A percentile compares a stretch with the other conserved stretches of the same genome.
Evolutionary conservation across 768 basidiomycete species (phyloP).

Genomic region (Mycena leptocephala): DNA sequence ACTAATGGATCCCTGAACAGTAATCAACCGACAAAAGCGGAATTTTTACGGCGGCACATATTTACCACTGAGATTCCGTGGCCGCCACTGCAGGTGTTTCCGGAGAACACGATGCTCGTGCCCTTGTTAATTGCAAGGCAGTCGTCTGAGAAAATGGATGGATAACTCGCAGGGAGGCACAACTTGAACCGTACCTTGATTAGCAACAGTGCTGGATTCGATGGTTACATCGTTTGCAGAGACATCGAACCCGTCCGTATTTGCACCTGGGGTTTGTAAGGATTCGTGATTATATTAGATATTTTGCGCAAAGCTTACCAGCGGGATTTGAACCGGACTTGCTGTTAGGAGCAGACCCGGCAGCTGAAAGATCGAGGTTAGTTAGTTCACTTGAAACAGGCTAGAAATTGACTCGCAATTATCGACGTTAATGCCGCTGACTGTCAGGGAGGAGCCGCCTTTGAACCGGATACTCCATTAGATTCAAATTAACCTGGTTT

Average conservation of each 20-base stretch:
- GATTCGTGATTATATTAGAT: neutral
- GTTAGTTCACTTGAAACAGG: neutral
- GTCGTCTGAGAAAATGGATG: conserved; percentile 27
- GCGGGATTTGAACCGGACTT: conserved; percentile 33
- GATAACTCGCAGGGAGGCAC: neutral
- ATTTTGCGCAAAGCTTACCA: neutral
- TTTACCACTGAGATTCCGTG: conserved; percentile 39
- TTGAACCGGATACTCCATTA: neutral
- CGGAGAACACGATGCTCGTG: conserved; percentile 36
- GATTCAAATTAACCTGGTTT: neutral
- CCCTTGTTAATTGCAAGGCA: conserved; percentile 42
- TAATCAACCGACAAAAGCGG: neutral
- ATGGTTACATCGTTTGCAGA: conserved; percentile 37
- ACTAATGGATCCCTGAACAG: conserved; percentile 36
- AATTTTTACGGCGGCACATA: neutral
- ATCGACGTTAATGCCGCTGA: conserved; percentile 35
- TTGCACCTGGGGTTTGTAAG: conserved; percentile 18
- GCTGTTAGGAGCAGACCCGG: conserved; percentile 35
- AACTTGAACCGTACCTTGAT: conserved; percentile 33
- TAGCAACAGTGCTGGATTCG: conserved; percentile 27
- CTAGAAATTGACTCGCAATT: conserved; percentile 25
- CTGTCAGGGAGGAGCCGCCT: conserved; percentile 35
- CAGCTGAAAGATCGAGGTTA: conserved; percentile 14
- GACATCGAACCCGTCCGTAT: conserved; percentile 44
- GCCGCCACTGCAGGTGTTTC: conserved; percentile 40